Percentiles rank a stretch among this genome's conserved stretches.
phyloP scores from a whole-genome alignment of 352 stramenopile species.

The Plasmopara muralis region DNA sequence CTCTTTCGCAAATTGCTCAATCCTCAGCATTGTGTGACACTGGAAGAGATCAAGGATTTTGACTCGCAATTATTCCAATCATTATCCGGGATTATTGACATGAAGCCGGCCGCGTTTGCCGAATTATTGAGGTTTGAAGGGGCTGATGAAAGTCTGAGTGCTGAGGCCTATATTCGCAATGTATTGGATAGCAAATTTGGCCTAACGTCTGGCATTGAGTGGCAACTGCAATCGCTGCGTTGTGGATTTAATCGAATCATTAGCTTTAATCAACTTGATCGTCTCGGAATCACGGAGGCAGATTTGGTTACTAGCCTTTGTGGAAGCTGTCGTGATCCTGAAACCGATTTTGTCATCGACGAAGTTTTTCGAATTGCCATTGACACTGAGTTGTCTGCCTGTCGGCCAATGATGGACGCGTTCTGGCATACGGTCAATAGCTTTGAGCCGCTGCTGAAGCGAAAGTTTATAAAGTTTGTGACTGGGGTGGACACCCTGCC shows the following conservation, averaged over 20 bases:
- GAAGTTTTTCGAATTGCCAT: conserved; percentile 47
- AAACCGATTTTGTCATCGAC: conserved; percentile 35
- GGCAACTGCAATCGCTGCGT: conserved; percentile 43
- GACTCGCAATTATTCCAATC: conserved; percentile 39
- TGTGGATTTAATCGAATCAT: conserved; percentile 42
- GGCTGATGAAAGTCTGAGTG: conserved; percentile 21
- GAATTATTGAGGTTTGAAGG: conserved; percentile 56
- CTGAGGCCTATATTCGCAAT: conserved; percentile 43
- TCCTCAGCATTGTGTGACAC: conserved; percentile 19
- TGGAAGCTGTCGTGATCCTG: conserved; percentile 7
- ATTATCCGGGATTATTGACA: conserved; percentile 39
- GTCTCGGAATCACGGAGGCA: conserved; percentile 14
- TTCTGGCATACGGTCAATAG: conserved; percentile 55
- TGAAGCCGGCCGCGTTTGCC: conserved; percentile 42
- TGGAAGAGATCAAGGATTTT: conserved; percentile 43
- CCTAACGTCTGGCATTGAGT: conserved; percentile 29
- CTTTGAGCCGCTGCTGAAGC: conserved; percentile 47
- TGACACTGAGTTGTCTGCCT: conserved; percentile 53
- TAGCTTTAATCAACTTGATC: conserved; percentile 16
- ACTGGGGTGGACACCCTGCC: conserved; percentile 62
- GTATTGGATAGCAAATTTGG: conserved; percentile 49
- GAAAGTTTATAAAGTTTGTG: conserved; percentile 69
- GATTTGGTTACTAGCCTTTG: conserved; percentile 41
- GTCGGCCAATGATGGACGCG: conserved; percentile 23
- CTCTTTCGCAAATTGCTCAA: conserved; percentile 49